Percentiles rank a stretch among this genome's conserved stretches.
These are phyloP conservation scores for Ustilago hordei DNA, from an alignment of 1,284 basidiomycete species.

Conservation along the genomic window DNA sequence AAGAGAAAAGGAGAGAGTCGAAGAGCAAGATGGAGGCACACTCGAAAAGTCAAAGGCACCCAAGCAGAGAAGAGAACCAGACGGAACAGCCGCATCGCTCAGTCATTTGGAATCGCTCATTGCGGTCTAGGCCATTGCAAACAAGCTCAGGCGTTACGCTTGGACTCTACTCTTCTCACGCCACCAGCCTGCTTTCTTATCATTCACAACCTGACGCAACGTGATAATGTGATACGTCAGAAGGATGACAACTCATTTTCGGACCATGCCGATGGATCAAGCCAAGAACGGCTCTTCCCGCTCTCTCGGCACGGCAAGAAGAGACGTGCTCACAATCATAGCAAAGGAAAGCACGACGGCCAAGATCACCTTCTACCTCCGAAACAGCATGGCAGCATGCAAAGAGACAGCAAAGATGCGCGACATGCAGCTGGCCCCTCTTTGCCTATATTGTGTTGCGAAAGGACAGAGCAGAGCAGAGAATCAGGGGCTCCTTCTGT, in stretches of 20 bases:
- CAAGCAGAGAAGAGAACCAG: not conserved
- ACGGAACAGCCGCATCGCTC: conserved; percentile 10
- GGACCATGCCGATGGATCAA: not conserved
- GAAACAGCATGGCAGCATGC: conserved; percentile 4
- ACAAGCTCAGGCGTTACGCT: not conserved
- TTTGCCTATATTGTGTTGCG: not conserved
- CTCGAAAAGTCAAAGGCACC: not conserved
- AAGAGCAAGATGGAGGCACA: conserved; percentile 11
- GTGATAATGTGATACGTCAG: not conserved
- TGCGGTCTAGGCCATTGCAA: conserved; percentile 1
- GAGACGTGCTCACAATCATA: no score
- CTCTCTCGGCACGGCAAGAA: not conserved
- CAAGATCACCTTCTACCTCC: not conserved
- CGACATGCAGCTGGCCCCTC: conserved; percentile 38
- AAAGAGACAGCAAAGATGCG: conserved; percentile 1
- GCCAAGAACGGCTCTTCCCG: not conserved
- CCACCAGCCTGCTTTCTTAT: not conserved
- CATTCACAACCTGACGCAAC: not conserved
- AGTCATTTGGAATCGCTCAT: not conserved
- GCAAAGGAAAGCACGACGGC: not conserved
- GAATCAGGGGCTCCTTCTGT: conserved; percentile 29
- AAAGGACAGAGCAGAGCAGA: not conserved
- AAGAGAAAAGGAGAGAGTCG: not conserved
- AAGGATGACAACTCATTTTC: not conserved
- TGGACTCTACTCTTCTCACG: not conserved